Percentiles rank a stretch among this genome's conserved stretches.
phyloP scores from a whole-genome alignment of 257 asterid genomes.

The Galeopsis tetrahit region DNA sequence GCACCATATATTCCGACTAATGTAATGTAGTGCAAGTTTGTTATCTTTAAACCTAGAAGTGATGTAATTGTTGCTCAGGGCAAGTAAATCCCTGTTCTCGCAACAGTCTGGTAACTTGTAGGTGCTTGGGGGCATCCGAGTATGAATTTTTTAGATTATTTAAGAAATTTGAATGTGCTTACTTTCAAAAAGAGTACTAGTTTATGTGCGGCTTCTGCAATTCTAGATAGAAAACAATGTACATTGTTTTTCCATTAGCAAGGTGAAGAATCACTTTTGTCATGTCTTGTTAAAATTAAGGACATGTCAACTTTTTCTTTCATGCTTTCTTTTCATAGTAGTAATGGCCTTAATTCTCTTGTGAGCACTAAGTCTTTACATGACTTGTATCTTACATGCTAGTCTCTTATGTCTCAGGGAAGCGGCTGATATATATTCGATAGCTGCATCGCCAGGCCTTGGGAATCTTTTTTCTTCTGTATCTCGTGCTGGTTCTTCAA shows the following conservation, averaged over 20 bases:
- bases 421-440: slow-evolving; percentile 66
- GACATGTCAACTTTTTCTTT: no score
- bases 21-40: no score
- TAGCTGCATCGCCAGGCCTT: slow-evolving; percentile 83
- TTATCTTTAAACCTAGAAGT: no score
- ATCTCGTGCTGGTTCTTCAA: slow-evolving; percentile 42
- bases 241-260: neutral
- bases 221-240: neutral
- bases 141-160: neutral
- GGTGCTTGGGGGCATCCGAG: no score
- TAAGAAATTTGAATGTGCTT: neutral
- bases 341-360: slow-evolving; percentile 6
- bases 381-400: neutral
- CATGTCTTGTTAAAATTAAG: no score
- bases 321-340: neutral
- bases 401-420: slow-evolving; percentile 50
- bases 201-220: neutral
- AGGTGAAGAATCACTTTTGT: neutral
- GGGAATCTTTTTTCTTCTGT: slow-evolving; percentile 52
- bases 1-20: no score
- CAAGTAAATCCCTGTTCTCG: no score
- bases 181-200: no score
- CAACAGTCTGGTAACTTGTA: no score
- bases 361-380: neutral
- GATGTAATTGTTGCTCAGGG: no score